Evolutionary conservation across 208 protist genomes (phyloP), one percentile per base, ranked within the genome.

Genomic region (Leishmania tarentolae): DNA sequence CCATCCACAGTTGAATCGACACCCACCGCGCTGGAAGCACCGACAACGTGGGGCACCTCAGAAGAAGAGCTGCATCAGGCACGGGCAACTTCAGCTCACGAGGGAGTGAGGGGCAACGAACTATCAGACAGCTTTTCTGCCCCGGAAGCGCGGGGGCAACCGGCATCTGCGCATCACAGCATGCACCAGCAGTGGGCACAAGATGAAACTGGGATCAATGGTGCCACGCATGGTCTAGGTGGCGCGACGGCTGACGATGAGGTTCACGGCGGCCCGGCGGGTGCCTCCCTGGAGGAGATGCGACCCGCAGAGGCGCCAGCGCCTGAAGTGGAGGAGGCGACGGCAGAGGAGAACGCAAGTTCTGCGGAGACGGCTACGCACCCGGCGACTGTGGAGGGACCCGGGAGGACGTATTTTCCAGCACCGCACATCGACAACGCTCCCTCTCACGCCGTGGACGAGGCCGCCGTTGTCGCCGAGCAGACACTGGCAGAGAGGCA

Each of bases 311-410:
- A 52, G 28, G 42, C 19, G 42, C 59, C 59, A 21, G 13, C n/a
- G 59, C 59, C 59, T 66, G 59, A 66, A 66, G 59, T 31, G 59
- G 59, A 72, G 68, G 61, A 73, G 68, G n/a, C n/a, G 68, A 37
- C 37, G 21, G 68, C 68, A 44, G 44, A 73, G 68, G 44, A 52
- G 68, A 40, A 53, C 68, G 24, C 31, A 11, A 15, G n/a, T 47
- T 47, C 65, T 47, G 65, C 37, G 37, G 65, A 17, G 65, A 0
- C 65, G 44, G 31, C 65, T 40, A 46, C 65, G 37, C 21, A 6
- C 37, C 37, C 68, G 9, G 44, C 44, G 13, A 31, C 68, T 73
- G 24, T 44, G 24, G 68, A 73, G 44, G 68, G 4, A 44, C 21
- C 68, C 11, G 68, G 21, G 24, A 47, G 9, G 9, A 44, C 31